A percentile compares a stretch with the other conserved stretches of the same genome.
phyloP scores from a whole-genome alignment of 2,329 filamentous ascomycete genomes.

The Penicillium palitans region DNA sequence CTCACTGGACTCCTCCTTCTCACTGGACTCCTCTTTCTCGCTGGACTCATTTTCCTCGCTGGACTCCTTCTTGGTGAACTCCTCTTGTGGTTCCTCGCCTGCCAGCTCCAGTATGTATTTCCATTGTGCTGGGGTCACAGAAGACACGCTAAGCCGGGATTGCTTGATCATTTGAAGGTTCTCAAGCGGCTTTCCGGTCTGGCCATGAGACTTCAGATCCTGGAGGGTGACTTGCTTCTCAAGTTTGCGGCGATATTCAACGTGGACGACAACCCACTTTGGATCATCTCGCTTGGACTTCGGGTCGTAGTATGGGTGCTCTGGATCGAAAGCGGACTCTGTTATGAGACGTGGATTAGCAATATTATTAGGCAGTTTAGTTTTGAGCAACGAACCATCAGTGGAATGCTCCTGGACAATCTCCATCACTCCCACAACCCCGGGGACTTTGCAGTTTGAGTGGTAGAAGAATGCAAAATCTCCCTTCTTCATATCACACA shows the following conservation, averaged over 20 bases:
- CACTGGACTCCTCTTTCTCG: not conserved
- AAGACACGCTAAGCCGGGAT: constrained; percentile 73
- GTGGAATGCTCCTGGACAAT: constrained; percentile 80
- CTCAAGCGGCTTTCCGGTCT: constrained; percentile 58
- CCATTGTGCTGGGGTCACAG: constrained; percentile 51
- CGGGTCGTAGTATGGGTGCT: constrained; percentile 79
- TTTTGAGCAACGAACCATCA: constrained; percentile 60
- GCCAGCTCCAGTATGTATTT: constrained; percentile 49
- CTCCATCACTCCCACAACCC: constrained; percentile 84
- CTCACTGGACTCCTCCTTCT: constrained; percentile 6
- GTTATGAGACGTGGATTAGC: constrained; percentile 11
- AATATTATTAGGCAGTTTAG: not conserved
- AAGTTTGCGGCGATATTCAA: constrained; percentile 84
- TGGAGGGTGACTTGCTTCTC: constrained; percentile 66
- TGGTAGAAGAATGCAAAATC: constrained; percentile 98
- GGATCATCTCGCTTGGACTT: constrained; percentile 68
- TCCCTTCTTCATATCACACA: constrained; percentile 85
- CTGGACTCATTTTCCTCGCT: not conserved
- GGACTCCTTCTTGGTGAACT: constrained; percentile 9
- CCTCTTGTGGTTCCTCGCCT: constrained; percentile 32
- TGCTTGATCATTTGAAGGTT: constrained; percentile 83
- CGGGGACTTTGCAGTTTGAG: constrained; percentile 86
- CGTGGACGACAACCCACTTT: constrained; percentile 87
- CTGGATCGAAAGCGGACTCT: constrained; percentile 70
- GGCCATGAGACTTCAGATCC: constrained; percentile 67